These are phyloP conservation scores for Colletotrichum gigasporum DNA, from an alignment of 2,329 filamentous ascomycete genomes.

Conservation along the genomic window DNA sequence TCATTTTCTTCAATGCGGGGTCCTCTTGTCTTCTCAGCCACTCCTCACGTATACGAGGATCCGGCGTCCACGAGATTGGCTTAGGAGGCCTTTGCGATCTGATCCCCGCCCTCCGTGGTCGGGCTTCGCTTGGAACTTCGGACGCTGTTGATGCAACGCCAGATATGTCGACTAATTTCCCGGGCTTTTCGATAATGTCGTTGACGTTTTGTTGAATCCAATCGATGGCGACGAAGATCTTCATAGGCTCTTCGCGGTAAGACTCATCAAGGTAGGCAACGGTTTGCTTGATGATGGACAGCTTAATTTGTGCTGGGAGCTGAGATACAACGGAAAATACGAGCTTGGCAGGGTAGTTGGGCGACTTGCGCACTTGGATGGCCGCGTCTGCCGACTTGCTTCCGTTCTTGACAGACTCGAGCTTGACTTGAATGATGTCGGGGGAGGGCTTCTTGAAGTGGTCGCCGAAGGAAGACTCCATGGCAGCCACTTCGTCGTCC, in stretches of 20 bases:
- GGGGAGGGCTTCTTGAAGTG: conserved; percentile 69
- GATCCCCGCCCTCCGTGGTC: conserved; percentile 32
- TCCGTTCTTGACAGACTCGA: conserved; percentile 66
- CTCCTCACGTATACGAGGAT: conserved; percentile 67
- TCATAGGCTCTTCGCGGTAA: conserved; percentile 86
- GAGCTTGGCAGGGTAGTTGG: conserved; percentile 76
- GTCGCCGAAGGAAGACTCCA: conserved; percentile 88
- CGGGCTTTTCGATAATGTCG: conserved; percentile 84
- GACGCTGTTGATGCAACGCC: conserved; percentile 76
- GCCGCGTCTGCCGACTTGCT: conserved; percentile 61
- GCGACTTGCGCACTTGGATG: conserved; percentile 76
- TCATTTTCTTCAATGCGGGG: conserved; percentile 77
- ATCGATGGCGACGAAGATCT: conserved; percentile 86
- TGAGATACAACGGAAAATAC: conserved; percentile 76
- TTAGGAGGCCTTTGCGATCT: conserved; percentile 58
- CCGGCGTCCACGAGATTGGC: conserved; percentile 71
- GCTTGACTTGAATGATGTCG: conserved; percentile 74
- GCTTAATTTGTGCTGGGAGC: conserved; percentile 90
- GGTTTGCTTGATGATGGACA: conserved; percentile 85
- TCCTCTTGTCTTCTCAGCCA: conserved; percentile 77
- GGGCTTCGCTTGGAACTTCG: conserved; percentile 52
- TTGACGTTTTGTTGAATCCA: conserved; percentile 91
- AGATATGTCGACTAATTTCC: conserved; percentile 84
- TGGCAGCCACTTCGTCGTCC: conserved; percentile 84
- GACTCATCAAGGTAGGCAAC: conserved; percentile 76